Conservation (phyloP, 176 grass and related monocot species). For the Oryza brachyantha region DNA sequence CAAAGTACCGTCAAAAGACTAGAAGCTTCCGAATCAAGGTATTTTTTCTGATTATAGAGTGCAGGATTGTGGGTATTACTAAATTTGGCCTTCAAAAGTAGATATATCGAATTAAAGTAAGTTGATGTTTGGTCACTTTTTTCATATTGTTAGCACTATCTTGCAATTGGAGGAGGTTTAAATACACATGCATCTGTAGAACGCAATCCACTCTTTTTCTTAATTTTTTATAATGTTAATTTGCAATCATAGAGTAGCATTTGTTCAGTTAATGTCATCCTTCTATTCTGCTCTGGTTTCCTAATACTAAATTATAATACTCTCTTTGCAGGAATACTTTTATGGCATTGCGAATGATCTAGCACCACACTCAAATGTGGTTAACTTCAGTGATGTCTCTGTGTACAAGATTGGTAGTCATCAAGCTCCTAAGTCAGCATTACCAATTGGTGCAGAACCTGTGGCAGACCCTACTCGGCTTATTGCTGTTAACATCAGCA, state of each 20-base stretch:
- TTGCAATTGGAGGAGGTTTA: not conserved
- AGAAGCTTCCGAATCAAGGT: conserved; percentile 86
- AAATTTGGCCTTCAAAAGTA: not conserved
- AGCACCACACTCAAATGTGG: conserved; percentile 88
- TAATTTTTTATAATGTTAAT: not conserved
- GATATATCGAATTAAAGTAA: too few species aligned
- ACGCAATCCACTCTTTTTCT: not conserved
- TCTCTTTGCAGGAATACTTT: conserved; percentile 78
- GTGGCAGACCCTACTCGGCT: conserved; percentile 75
- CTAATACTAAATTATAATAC: conserved; percentile 1
- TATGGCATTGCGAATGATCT: conserved; percentile 92
- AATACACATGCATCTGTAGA: not conserved
- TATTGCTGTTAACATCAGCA: conserved; percentile 80
- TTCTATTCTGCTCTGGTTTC: conserved; percentile 1
- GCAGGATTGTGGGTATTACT: not conserved
- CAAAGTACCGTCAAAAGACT: conserved; percentile 77
- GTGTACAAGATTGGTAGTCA: conserved; percentile 86
- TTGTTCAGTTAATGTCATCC: not conserved
- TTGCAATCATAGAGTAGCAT: not conserved
- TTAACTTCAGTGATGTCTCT: conserved; percentile 85
- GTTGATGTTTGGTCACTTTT: too few species aligned
- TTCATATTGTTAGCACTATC: too few species aligned
- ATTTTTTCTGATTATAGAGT: conserved; percentile 19
- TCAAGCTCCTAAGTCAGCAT: conserved; percentile 85
- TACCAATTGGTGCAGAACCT: conserved; percentile 88